A percentile compares a stretch with the other conserved stretches of the same genome.
Conservation (phyloP, 371 early-diverging fungal genomes). For the Rhizomucor miehei region DNA sequence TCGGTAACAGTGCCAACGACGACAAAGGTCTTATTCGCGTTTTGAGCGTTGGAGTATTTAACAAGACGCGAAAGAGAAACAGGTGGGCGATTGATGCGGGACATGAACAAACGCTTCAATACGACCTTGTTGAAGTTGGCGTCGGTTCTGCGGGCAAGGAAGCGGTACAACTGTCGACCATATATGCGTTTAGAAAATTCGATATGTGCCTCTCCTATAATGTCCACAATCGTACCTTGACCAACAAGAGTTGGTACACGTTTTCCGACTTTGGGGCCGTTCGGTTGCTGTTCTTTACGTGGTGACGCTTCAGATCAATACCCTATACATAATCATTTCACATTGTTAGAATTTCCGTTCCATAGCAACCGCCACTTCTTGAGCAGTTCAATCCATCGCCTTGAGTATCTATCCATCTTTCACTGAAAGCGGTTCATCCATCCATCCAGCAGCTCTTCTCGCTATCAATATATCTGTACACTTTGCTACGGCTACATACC, state of each 20-base stretch:
- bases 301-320: slow-evolving; percentile 95
- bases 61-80: slow-evolving; percentile 89
- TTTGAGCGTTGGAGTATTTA: slow-evolving; percentile 50
- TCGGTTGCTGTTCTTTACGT: slow-evolving; percentile 88
- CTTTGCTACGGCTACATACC: not conserved
- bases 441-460: too few species aligned
- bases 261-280: slow-evolving; percentile 84
- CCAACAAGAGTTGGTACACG: slow-evolving; percentile 89
- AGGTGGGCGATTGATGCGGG: slow-evolving; percentile 95
- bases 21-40: slow-evolving; percentile 79
- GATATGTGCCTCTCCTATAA: not conserved
- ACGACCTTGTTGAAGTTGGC: slow-evolving; percentile 98
- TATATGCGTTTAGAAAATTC: not conserved
- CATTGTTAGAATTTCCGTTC: too few species aligned
- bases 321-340: slow-evolving; percentile 66
- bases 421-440: not conserved
- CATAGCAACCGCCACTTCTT: too few species aligned
- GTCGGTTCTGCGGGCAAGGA: slow-evolving; percentile 98
- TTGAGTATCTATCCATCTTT: not conserved
- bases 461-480: not conserved
- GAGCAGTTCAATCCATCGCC: too few species aligned
- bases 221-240: slow-evolving; percentile 65
- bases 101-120: slow-evolving; percentile 98
- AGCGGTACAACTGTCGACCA: slow-evolving; percentile 84
- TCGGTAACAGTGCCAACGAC: slow-evolving; percentile 97